These are phyloP conservation scores for Pterocarpus santalinus DNA, from an alignment of 306 rosid species.

Conservation along the genomic window DNA sequence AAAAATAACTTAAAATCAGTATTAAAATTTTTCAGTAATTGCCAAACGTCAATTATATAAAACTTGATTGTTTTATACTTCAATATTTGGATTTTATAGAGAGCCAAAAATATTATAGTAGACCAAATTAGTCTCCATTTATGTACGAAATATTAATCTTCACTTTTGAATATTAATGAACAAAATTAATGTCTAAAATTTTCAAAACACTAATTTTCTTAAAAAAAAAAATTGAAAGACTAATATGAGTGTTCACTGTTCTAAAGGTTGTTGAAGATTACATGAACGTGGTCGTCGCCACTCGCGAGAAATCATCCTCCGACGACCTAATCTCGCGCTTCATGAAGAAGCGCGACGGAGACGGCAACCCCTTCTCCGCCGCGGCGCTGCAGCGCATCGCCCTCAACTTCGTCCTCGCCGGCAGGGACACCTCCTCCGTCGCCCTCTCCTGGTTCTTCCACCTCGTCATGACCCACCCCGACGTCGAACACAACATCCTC, in stretches of 20 bases:
- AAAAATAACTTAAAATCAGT: too few species aligned
- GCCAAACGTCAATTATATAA: too few species aligned
- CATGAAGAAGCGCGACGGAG: conserved; percentile 70
- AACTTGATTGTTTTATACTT: too few species aligned
- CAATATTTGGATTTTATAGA: too few species aligned
- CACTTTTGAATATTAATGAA: too few species aligned
- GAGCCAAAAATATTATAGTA: too few species aligned
- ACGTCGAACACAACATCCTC: conserved; percentile 69
- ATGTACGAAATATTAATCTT: too few species aligned
- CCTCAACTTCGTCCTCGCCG: conserved; percentile 92
- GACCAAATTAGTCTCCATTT: too few species aligned
- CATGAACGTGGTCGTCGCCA: conserved; percentile 80
- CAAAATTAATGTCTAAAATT: too few species aligned
- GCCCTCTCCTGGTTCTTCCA: conserved; percentile 97
- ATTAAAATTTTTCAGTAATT: too few species aligned
- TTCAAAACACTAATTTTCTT: too few species aligned
- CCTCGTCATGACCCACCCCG: conserved; percentile 81
- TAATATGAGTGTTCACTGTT: neutral
- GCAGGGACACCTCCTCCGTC: conserved; percentile 95
- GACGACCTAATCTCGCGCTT: conserved; percentile 87
- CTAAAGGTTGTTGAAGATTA: conserved; percentile 60
- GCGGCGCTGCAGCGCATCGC: conserved; percentile 75
- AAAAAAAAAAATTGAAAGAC: neutral
- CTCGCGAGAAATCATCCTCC: conserved; percentile 69
- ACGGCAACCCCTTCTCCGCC: conserved; percentile 59